Evolutionary conservation across 2,329 filamentous ascomycete species (phyloP).

Genomic region (Alternaria brassicae): DNA sequence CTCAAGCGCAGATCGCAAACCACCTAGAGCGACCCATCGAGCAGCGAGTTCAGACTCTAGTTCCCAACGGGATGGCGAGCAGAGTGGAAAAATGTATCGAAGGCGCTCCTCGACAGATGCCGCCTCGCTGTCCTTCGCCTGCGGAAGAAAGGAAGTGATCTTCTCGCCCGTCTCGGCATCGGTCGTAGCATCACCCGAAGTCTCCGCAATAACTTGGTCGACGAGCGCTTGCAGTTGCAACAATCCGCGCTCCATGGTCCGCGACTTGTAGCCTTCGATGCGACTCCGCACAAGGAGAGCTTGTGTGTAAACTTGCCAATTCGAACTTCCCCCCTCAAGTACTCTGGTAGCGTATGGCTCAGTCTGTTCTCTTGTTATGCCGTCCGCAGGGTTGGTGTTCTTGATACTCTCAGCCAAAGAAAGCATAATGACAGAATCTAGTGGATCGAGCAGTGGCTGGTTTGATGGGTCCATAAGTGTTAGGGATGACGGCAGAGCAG

Average conservation of each 20-base stretch:
- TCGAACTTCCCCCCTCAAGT: conserved; percentile 84
- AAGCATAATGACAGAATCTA: conserved; percentile 90
- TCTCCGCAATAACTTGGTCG: conserved; percentile 93
- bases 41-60: conserved; percentile 91
- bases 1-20: conserved; percentile 86
- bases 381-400: conserved; percentile 84
- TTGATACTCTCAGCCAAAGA: conserved; percentile 82
- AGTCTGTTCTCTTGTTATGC: conserved; percentile 91
- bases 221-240: conserved; percentile 94
- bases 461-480: conserved; percentile 73
- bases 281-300: conserved; percentile 87
- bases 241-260: conserved; percentile 87
- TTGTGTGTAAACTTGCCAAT: conserved; percentile 98
- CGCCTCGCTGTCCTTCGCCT: conserved; percentile 75
- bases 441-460: conserved; percentile 79
- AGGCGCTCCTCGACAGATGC: conserved; percentile 79
- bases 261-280: conserved; percentile 85
- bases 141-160: conserved; percentile 81
- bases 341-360: conserved; percentile 90
- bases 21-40: conserved; percentile 90
- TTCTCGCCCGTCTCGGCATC: conserved; percentile 47
- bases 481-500: conserved; percentile 66
- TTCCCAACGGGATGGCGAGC: conserved; percentile 88
- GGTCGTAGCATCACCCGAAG: conserved; percentile 52
- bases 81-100: conserved; percentile 82